A percentile compares a stretch with the other conserved stretches of the same genome.
Conservation (phyloP, 768 basidiomycete species). For the Trametes cinnabarina region DNA sequence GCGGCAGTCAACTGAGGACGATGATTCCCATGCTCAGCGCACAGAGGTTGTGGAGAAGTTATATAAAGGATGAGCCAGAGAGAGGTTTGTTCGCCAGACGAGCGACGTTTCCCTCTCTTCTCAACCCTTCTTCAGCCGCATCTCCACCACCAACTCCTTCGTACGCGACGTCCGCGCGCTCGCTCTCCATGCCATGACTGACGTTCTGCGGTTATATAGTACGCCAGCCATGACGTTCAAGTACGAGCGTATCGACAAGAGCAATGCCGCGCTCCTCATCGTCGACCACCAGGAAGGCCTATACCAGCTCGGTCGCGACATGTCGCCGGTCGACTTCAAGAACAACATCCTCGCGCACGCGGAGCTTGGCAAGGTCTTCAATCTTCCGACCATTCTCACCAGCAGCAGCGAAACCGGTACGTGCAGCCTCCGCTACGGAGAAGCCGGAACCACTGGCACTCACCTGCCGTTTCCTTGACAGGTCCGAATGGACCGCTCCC, state of each 20-base stretch:
- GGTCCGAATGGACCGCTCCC: slow-evolving; percentile 51
- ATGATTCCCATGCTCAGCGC: too few relatives aligned
- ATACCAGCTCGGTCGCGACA: slow-evolving; percentile 46
- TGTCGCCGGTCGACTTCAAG: slow-evolving; percentile 37
- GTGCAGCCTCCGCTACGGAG: neutral
- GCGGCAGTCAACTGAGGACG: too few relatives aligned
- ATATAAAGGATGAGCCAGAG: too few relatives aligned
- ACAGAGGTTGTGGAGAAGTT: too few relatives aligned
- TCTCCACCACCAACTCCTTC: too few relatives aligned
- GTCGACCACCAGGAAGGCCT: slow-evolving; percentile 51
- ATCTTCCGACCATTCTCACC: slow-evolving; percentile 46
- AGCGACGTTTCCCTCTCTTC: too few relatives aligned
- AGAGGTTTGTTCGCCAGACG: too few relatives aligned
- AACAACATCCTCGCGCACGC: slow-evolving; percentile 50
- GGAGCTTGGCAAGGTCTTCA: slow-evolving; percentile 43
- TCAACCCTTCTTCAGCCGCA: too few relatives aligned
- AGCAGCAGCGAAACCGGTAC: slow-evolving; percentile 44
- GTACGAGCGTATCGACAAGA: slow-evolving; percentile 44
- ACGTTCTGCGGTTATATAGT: neutral
- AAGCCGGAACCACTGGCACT: neutral
- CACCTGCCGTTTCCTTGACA: slow-evolving; percentile 11
- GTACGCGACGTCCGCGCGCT: neutral
- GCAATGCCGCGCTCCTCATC: slow-evolving; percentile 42
- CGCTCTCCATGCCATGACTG: neutral
- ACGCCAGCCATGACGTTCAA: slow-evolving; percentile 18